These are phyloP conservation scores for Colletotrichum brevisporum DNA, from an alignment of 2,329 filamentous ascomycete genomes.

Conservation along the genomic window DNA sequence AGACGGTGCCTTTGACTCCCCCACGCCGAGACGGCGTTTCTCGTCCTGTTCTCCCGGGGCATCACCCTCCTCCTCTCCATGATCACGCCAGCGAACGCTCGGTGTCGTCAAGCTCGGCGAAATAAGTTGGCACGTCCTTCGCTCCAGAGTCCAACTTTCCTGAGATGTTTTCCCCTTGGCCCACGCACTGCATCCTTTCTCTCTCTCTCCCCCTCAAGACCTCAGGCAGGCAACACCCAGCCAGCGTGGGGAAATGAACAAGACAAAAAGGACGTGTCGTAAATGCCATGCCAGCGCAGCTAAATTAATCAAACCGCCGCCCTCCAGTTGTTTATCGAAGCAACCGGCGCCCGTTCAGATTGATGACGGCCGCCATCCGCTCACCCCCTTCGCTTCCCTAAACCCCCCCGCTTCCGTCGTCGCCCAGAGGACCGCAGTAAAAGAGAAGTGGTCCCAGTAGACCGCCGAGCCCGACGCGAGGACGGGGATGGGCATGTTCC, in stretches of 20 bases:
- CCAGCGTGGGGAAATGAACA: slow-evolving; percentile 21
- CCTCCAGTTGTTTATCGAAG: slow-evolving; percentile 4
- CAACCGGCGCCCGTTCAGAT: slow-evolving; percentile 8
- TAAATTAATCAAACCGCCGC: not conserved
- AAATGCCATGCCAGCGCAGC: slow-evolving; percentile 22
- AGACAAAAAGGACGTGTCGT: slow-evolving; percentile 13
- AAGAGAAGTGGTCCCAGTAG: slow-evolving; percentile 4
- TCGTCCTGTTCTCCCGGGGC: not conserved
- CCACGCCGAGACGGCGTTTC: slow-evolving; percentile 2
- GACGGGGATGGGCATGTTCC: slow-evolving; percentile 5
- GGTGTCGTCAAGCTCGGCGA: slow-evolving; percentile 12
- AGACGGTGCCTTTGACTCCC: not conserved
- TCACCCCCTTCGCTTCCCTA: not conserved
- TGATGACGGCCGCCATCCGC: slow-evolving; percentile 11
- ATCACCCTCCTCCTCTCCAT: not conserved
- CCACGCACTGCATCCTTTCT: too few relatives aligned
- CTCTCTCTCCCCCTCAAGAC: too few relatives aligned
- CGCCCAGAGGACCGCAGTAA: slow-evolving; percentile 3
- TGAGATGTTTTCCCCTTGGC: slow-evolving; percentile 2
- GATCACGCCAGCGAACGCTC: slow-evolving; percentile 12
- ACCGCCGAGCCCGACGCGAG: not conserved
- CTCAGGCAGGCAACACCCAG: slow-evolving; percentile 12
- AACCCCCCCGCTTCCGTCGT: not conserved
- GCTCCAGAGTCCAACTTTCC: not conserved
- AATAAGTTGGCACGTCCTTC: not conserved